Percentiles rank a stretch among this genome's conserved stretches.
Conservation (phyloP, 495 filamentous ascomycete species). For the Bacidia rubella region DNA sequence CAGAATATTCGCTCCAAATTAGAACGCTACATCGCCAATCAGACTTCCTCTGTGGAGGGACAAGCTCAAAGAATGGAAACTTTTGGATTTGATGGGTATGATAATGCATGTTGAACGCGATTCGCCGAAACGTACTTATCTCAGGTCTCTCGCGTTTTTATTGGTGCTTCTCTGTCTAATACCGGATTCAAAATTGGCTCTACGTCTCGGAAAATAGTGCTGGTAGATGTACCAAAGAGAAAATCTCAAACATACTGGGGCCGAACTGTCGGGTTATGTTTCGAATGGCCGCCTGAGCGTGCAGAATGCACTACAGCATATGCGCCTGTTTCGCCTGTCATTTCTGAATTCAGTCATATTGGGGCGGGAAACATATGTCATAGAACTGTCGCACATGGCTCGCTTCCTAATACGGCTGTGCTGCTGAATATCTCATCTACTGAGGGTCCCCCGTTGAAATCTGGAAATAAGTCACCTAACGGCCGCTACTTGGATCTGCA, state of each 20-base stretch:
- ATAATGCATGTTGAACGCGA: background rate
- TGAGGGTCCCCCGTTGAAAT: background rate
- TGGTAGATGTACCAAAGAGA: too few species aligned
- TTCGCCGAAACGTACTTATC: too few species aligned
- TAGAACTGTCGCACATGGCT: background rate
- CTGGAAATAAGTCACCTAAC: background rate
- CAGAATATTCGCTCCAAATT: conserved; percentile 10
- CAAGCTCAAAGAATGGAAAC: conserved; percentile 13
- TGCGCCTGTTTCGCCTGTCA: conserved; percentile 10
- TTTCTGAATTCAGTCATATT: background rate
- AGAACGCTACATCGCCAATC: conserved; percentile 14
- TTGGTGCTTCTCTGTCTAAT: too few species aligned
- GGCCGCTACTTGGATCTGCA: background rate
- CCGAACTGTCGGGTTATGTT: background rate
- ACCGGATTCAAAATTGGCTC: too few species aligned
- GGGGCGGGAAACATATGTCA: background rate
- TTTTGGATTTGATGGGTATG: conserved; percentile 9
- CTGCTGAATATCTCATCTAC: background rate
- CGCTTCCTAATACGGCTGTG: background rate
- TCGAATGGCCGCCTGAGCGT: conserved; percentile 2
- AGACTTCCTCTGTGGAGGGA: conserved; percentile 12
- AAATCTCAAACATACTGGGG: background rate
- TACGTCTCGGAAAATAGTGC: background rate
- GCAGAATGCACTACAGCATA: conserved; percentile 13
- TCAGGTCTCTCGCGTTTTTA: too few species aligned